Conservation (phyloP, 495 filamentous ascomycete species). For the Daldinia childiae region DNA sequence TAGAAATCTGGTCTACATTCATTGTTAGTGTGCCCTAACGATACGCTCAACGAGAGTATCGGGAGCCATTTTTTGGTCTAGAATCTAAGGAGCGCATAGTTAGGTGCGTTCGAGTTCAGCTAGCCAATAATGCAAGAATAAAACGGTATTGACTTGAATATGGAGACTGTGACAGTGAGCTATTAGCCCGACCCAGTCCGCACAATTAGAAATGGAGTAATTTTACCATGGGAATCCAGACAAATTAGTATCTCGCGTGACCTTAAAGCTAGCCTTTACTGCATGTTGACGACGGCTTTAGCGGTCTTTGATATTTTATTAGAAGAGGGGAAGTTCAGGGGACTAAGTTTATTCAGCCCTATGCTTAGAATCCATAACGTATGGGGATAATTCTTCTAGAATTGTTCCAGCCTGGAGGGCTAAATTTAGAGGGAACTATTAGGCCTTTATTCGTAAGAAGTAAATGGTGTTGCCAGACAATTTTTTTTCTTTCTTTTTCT, state of each 20-base stretch:
- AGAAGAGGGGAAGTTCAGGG: slow-evolving; percentile 22
- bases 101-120: slow-evolving; percentile 11
- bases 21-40: not conserved
- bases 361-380: slow-evolving; percentile 11
- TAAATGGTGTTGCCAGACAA: not conserved
- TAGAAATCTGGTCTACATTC: not conserved
- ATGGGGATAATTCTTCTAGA: slow-evolving; percentile 13
- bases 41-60: not conserved
- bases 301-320: slow-evolving; percentile 9
- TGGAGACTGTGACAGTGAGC: not conserved
- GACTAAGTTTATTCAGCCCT: slow-evolving; percentile 26
- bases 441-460: not conserved
- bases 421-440: not conserved
- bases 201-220: slow-evolving; percentile 5
- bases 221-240: slow-evolving; percentile 13
- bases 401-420: slow-evolving; percentile 1
- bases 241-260: slow-evolving; percentile 27
- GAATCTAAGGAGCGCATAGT: not conserved
- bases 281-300: not conserved
- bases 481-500: too few species aligned
- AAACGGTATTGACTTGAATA: not conserved
- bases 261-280: slow-evolving; percentile 2
- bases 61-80: not conserved
- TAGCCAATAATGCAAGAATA: slow-evolving; percentile 9
- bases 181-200: slow-evolving; percentile 7